Base-by-base conservation (phyloP, 169 alveolate species). In the Fabrea salina region DNA sequence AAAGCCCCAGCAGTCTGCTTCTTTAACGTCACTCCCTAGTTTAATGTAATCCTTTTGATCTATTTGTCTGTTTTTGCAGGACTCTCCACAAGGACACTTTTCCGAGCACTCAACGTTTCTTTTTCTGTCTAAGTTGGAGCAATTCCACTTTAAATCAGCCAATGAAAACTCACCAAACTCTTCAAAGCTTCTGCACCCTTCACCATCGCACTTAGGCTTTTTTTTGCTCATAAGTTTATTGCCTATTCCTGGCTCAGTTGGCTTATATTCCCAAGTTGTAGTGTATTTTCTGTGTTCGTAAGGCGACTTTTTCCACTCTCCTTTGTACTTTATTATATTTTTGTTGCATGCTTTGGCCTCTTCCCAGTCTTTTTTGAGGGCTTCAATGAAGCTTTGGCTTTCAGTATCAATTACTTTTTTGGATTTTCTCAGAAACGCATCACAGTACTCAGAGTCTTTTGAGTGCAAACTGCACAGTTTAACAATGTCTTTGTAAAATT, bases 1-100 rank as follows among this genome's bases (percentile, higher is more conserved):
- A 22, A 93, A 82, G 4, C 97, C 97, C 95, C 97, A 93, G 54
- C 92, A 76, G 40, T 82, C 66, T 41, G 82, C 90, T 86, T 91
- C 97, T 68, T 80, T 82, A 2, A 89, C 93, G 77, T 93, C 95
- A 11, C 32, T 19, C 35, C 81, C 89, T 19, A 87, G 70, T 50
- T 58, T 44, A 43, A 84, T 81, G 71, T 83, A 70, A 50, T 90
- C 68, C 41, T 86, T 85, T 41, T 75, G 68, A 33, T 57, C 35
- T 50, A 92, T 87, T 41, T 85, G 66, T 71, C 89, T 71, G 80
- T 93, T 93, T 51, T 85, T 70, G 51, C 97, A 91, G 32, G 41
- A 70, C 22, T 78, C 72, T 11, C n/a, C 68, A 67, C 96, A 91
- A 50, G 84, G 88, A 40, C 75, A 61, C 13, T 80, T 61, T n/a